Evolutionary conservation across 495 filamentous ascomycete genomes (phyloP).

Genomic region (Rostrohypoxylon terebratum): DNA sequence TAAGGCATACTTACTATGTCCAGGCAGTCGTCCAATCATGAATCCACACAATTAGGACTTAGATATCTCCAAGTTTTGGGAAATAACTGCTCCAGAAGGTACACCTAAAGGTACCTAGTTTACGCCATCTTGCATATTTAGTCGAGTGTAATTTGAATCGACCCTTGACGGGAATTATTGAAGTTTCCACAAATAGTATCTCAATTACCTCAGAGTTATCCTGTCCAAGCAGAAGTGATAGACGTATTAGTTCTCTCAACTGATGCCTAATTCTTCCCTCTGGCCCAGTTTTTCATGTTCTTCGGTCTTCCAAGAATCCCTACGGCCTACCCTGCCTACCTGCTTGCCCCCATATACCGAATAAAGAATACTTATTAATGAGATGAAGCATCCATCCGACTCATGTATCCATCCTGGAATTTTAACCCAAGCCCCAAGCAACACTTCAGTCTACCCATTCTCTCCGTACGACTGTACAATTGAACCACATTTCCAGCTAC

Average conservation of each 20-base stretch:
- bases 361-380: slow-evolving; percentile 21
- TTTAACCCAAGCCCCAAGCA: not conserved
- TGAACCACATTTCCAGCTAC: slow-evolving; percentile 2
- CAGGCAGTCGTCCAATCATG: not conserved
- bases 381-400: slow-evolving; percentile 25
- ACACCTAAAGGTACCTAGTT: not conserved
- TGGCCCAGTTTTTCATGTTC: slow-evolving; percentile 14
- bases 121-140: slow-evolving; percentile 32
- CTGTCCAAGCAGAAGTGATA: not conserved
- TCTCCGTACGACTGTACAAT: slow-evolving; percentile 5
- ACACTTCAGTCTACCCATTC: slow-evolving; percentile 11
- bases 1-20: not conserved
- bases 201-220: slow-evolving; percentile 8
- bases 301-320: slow-evolving; percentile 1
- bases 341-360: not conserved
- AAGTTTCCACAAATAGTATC: not conserved
- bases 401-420: slow-evolving; percentile 18
- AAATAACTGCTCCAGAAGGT: slow-evolving; percentile 4
- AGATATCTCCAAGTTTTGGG: not conserved
- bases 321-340: slow-evolving; percentile 9
- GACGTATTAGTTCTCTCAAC: slow-evolving; percentile 1
- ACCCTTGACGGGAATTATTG: not conserved
- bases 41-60: not conserved
- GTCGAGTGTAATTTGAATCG: slow-evolving; percentile 8
- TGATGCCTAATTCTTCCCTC: not conserved